Evolutionary conservation across 1,139 yeast species (phyloP).

Genomic region (Geotrichum carabidarum): DNA sequence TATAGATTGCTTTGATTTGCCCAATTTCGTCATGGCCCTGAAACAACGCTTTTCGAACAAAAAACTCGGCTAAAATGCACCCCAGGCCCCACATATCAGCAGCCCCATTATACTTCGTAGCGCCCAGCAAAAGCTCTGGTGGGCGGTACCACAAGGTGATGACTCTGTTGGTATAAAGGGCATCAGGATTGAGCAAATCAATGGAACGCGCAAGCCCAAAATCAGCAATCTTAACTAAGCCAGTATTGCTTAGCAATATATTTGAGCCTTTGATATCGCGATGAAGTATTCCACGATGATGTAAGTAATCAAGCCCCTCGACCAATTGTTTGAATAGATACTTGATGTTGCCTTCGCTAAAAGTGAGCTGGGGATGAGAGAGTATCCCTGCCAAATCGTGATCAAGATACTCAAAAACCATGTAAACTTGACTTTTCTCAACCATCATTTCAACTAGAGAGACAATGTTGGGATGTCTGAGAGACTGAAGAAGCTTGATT

Average conservation of each 20-base stretch:
- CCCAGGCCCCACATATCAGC: constrained; percentile 98
- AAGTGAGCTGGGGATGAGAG: constrained; percentile 63
- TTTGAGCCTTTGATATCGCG: constrained; percentile 95
- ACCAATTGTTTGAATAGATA: constrained; percentile 69
- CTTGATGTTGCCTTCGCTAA: constrained; percentile 67
- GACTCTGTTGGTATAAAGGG: constrained; percentile 78
- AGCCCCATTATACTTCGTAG: constrained; percentile 83
- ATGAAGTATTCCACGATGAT: constrained; percentile 73
- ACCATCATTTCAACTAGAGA: constrained; percentile 87
- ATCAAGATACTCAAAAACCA: constrained; percentile 91
- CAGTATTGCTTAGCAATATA: constrained; percentile 65
- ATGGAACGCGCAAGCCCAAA: constrained; percentile 78
- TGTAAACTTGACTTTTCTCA: constrained; percentile 67
- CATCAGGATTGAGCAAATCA: constrained; percentile 31
- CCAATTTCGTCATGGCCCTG: constrained; percentile 87
- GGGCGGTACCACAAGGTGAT: constrained; percentile 97
- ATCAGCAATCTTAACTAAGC: constrained; percentile 80
- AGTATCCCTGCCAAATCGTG: constrained; percentile 88
- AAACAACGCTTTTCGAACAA: constrained; percentile 68
- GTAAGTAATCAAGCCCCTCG: constrained; percentile 78
- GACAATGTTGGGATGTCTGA: constrained; percentile 76
- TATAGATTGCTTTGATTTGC: constrained; percentile 71
- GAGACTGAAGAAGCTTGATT: constrained; percentile 78
- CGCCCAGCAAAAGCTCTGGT: constrained; percentile 85
- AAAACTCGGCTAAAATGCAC: constrained; percentile 78